Base-by-base conservation (phyloP, 306 rosid species). In the Dryas alaskensis region DNA sequence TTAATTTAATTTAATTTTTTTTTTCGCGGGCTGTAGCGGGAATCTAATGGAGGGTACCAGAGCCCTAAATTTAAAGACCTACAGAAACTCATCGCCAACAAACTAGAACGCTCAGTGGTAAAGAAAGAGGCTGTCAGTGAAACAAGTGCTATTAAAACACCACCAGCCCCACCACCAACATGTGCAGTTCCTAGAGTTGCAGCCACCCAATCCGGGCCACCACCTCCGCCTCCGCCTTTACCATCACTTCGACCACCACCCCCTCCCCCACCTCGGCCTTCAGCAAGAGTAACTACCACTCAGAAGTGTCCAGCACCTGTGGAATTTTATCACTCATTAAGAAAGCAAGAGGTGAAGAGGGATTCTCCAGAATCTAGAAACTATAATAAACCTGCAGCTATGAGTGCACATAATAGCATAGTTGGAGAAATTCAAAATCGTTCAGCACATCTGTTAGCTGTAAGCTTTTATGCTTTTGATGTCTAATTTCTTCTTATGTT, bases 401-500 rank as follows among this genome's bases (percentile, higher is more conserved):
- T 50, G 76, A 86, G 82, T 82, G 97, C 88, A 65, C 98, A 93
- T 61, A 87, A 81, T 76, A 89, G 97, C 89, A 89, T 93, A 79
- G 97, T 93, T 37, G 97, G 97, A 71, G 98, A 93, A 87, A 89
- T 93, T 78, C 93, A 93, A 69, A 93, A 86, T 79, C 98, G 98
- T 73, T 93, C 98, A 6, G 88, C 97, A 1, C 96, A 93, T 89
- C 92, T 93, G 43, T 82, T 89, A 81, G 96, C 97, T 17, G 97
- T 93, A 84, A 91, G 98, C 53, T 67, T 65, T 69, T 75, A 48
- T 13, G 44, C 62, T 62, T 79, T 51, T 22, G 44, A 4, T 43
- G 60, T 60, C 55, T 31, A 47, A 43, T 70, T 53, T 25, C 27
- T 72, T 82, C 3, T 10, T 64, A 67, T 84, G 53, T 68, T 79